Evolutionary conservation across 306 rosid species (phyloP), one percentile per base, ranked within the genome.

Genomic region (Lablab purpureus): DNA sequence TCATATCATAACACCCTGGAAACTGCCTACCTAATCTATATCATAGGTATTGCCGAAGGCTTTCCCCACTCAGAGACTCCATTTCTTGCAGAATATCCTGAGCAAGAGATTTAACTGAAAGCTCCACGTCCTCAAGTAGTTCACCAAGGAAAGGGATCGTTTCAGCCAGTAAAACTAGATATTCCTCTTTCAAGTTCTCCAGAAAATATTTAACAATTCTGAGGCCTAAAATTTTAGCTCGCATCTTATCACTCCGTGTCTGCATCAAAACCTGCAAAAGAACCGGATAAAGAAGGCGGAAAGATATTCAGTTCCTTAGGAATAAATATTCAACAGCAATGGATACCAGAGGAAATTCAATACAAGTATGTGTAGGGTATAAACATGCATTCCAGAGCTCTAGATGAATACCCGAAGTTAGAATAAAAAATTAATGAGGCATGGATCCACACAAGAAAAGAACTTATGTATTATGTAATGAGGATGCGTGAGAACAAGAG

Each of bases 101-200:
- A 5, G 99, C 95, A 80, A 90, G 92, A 67, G 96, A 81, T 74
- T 91, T 92, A 76, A 95, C 98, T 17, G 91, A 87, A 47, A 84
- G 90, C 80, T 92, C 98, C 51, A 90, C 90, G 76, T 95, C 99
- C 87, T 95, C 98, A 0, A 95, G 98, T 82, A 95, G 82, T 84
- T 95, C 99, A n/a, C 91, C 90, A 2, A 95, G 89, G 93, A 92
- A 91, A 23, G 98, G 94, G 43, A 95, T 93, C 21, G 98, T 95
- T 85, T 95, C 98, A 2, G 97, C 87, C 78, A 91, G 59, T n/a
- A 92, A 83, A 4, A 91, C 97, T 17, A 91, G 77, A 79, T 92
- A 94, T 73, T 94, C 99, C 83, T 94, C 99, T 62, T 92, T 92
- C 85, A 92, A 79, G 79, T 90, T 86, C 76, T 94, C 95, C 90